Evolutionary conservation across 768 basidiomycete species (phyloP).

Genomic region (Mycena epipterygia): DNA sequence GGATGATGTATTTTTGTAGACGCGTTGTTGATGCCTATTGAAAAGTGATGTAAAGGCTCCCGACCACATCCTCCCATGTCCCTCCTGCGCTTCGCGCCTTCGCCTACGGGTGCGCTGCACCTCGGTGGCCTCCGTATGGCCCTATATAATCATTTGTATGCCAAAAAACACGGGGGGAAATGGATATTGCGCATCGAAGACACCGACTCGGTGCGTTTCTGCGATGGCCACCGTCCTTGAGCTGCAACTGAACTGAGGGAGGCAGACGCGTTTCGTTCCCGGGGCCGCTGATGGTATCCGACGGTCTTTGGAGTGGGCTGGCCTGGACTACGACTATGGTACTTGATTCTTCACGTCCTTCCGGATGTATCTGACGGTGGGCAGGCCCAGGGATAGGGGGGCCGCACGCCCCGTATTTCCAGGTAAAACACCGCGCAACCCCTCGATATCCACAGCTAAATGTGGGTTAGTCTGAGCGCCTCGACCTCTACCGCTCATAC

Average conservation of each 20-base stretch:
- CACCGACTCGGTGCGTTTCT: conserved; percentile 81
- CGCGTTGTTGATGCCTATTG: conserved; percentile 8
- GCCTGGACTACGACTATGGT: conserved; percentile 94
- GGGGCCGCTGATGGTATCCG: conserved; percentile 88
- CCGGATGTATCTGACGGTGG: conserved; percentile 3
- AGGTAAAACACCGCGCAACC: conserved; percentile 60
- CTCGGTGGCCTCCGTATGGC: conserved; percentile 96
- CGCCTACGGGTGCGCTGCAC: conserved; percentile 95
- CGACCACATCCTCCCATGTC: conserved; percentile 53
- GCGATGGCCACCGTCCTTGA: not conserved
- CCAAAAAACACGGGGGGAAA: conserved; percentile 84
- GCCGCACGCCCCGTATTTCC: conserved; percentile 87
- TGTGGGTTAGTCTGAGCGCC: conserved; percentile 82
- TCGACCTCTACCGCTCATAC: conserved; percentile 86
- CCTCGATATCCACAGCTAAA: conserved; percentile 20
- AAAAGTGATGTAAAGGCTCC: not conserved
- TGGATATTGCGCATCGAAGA: conserved; percentile 97
- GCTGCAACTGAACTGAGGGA: not conserved
- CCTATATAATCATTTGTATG: conserved; percentile 90
- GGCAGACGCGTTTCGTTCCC: conserved; percentile 83
- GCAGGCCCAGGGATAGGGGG: conserved; percentile 85
- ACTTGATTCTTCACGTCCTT: not conserved
- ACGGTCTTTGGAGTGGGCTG: conserved; percentile 88
- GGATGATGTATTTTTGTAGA: conserved; percentile 35
- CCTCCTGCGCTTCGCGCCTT: conserved; percentile 94